phyloP scores from a whole-genome alignment of 176 grass and related monocot species.

The Tillandsia fasciculata region DNA sequence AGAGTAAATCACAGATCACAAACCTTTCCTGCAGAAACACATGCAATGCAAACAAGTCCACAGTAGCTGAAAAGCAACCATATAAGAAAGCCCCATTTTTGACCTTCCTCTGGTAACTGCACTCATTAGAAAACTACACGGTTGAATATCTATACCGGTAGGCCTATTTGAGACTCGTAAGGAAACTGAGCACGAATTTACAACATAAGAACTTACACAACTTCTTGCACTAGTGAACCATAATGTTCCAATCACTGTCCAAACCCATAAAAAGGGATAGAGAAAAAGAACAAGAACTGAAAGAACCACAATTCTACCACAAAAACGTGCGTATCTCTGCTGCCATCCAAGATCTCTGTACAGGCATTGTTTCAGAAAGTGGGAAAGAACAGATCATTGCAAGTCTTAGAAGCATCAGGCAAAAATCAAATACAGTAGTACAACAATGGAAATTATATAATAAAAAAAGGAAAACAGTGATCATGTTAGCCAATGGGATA shows the following conservation, averaged over 20 bases:
- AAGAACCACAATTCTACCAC: conserved; percentile 81
- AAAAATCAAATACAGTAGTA: not conserved
- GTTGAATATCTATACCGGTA: too few relatives aligned
- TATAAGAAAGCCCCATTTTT: conserved; percentile 99
- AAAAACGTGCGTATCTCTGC: conserved; percentile 88
- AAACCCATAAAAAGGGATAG: conserved; percentile 93
- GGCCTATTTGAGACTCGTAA: too few relatives aligned
- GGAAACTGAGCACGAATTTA: not conserved
- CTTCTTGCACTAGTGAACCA: conserved; percentile 88
- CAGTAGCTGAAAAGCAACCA: conserved; percentile 98
- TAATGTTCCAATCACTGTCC: conserved; percentile 96
- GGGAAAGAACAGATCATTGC: not conserved
- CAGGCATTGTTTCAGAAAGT: conserved; percentile 8
- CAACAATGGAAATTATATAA: not conserved
- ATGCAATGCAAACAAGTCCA: conserved; percentile 77
- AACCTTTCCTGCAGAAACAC: conserved; percentile 87
- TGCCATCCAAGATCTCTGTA: conserved; percentile 95
- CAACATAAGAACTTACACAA: conserved; percentile 56
- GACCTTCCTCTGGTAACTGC: conserved; percentile 89
- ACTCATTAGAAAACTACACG: not conserved
- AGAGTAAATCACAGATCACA: not conserved
- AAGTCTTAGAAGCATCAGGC: not conserved
- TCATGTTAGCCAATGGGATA: too few relatives aligned
- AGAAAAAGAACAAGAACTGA: conserved; percentile 84
- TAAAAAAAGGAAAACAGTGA: too few relatives aligned